Base-by-base conservation (phyloP, 1,139 yeast species). In the Candida tropicalis region DNA sequence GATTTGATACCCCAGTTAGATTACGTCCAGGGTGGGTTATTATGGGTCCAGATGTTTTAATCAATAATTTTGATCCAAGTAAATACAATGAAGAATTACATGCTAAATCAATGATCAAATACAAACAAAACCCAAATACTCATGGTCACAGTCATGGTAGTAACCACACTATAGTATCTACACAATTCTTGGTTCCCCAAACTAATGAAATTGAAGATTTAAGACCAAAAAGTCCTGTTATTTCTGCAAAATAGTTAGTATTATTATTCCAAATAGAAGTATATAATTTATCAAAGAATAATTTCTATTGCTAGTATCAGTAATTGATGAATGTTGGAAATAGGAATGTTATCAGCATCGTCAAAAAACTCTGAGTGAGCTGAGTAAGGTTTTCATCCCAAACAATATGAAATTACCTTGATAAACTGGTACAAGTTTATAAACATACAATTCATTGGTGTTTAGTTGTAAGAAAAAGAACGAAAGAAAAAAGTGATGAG, bases 1-100 rank as follows among this genome's bases (percentile, higher is more conserved):
- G 90, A 0, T 68, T 68, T 49, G 68, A 76, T 39, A 71, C 73
- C 35, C 91, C 93, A 0, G 84, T 89, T 3, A 76, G 79, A 46
- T 66, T 82, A 48, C 79, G 97, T 53, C 84, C 82, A 2, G 97
- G 98, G 2, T 91, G 98, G 98, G 95, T 89, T 3, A 77, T 89
- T 12, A 73, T 87, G 76, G 79, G 93, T 51, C 97, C 97, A 0
- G 96, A 90, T 62, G 80, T 86, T 3, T 62, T 87, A 51, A 58
- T 87, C 28, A 79, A 88, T 58, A 88, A 88, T 59, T 88, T 91
- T 47, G 58, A 61, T 41, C 71, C 75, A 1, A 45, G 38, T 5
- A 53, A 51, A 20, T 73, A 70, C 54, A 64, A 63, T 40, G 53
- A 60, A 31, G 73, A 72, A 39, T 53, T 73, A 41, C 55, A 59